Percentiles rank a stretch among this genome's conserved stretches.
phyloP scores from a whole-genome alignment of 2,329 filamentous ascomycete genomes.

The Cordyceps cateniannulata region DNA sequence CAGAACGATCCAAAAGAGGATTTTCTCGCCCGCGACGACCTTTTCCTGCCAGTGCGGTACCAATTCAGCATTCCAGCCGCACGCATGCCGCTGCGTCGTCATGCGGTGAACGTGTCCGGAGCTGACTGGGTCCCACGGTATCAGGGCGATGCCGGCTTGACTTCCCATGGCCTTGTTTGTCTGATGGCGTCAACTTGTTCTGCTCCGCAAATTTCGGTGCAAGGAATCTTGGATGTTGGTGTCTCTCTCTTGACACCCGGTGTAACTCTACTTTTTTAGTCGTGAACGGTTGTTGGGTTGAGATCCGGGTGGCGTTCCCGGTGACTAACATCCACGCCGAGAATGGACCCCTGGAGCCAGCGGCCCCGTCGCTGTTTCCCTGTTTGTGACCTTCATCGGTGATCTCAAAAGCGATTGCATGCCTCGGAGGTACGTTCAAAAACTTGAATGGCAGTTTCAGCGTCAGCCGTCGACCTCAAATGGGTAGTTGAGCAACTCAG shows the following conservation, averaged over 20 bases:
- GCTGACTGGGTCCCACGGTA: constrained; percentile 38
- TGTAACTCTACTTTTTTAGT: neutral
- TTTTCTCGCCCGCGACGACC: constrained; percentile 28
- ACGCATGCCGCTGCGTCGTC: constrained; percentile 37
- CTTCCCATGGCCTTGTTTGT: neutral
- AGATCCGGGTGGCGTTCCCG: neutral
- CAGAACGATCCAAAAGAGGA: constrained; percentile 34
- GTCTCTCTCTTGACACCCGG: neutral
- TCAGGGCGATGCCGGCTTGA: constrained; percentile 25
- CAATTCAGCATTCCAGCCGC: constrained; percentile 35
- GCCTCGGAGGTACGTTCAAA: no score
- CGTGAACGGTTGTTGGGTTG: neutral
- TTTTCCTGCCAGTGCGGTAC: constrained; percentile 30
- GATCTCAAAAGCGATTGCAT: neutral
- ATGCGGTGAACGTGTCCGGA: constrained; percentile 34
- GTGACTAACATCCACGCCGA: neutral
- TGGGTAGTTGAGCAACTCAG: no score
- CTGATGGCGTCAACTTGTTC: neutral
- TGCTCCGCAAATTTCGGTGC: no score
- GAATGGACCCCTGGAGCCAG: neutral
- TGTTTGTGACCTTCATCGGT: neutral
- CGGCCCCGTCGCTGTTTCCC: neutral
- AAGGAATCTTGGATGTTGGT: no score
- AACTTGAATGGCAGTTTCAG: no score
- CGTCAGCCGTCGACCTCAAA: no score